phyloP scores from a whole-genome alignment of 139 green algal genomes.

The Chlorella sorokiniana region DNA sequence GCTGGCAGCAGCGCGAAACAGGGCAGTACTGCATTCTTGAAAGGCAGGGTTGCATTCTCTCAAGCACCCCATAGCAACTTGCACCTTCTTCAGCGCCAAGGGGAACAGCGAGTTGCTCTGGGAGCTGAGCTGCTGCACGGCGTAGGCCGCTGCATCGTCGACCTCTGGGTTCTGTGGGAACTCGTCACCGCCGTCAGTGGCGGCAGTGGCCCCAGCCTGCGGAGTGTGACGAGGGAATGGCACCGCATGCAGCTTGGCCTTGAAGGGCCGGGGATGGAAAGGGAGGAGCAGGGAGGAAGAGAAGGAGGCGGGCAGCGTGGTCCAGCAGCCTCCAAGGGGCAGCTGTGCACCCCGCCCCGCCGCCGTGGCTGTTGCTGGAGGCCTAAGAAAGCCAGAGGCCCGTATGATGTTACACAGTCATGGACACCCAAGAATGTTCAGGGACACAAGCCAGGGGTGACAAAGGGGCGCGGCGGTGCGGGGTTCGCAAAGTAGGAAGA shows the following conservation, averaged over 20 bases:
- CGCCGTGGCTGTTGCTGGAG: no score
- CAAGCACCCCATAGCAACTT: not conserved
- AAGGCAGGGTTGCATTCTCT: not conserved
- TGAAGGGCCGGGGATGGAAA: not conserved
- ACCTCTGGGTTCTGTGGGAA: slow-evolving; percentile 30
- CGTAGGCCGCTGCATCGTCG: slow-evolving; percentile 46
- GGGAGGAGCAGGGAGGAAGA: not conserved
- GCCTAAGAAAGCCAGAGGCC: no score
- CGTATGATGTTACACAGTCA: no score
- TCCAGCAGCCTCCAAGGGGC: no score
- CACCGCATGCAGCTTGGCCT: not conserved
- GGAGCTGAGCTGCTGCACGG: slow-evolving; percentile 56
- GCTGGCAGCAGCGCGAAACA: not conserved
- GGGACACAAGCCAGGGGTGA: no score
- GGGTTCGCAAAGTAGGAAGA: no score
- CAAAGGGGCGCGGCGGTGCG: no score
- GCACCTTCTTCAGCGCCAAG: slow-evolving; percentile 44
- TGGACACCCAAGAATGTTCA: no score
- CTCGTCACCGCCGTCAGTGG: not conserved
- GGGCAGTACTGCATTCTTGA: no score
- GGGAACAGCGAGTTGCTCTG: slow-evolving; percentile 54
- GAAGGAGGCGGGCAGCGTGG: no score
- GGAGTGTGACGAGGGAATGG: not conserved
- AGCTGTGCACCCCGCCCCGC: no score
- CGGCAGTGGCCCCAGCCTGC: not conserved